Percentiles rank a stretch among this genome's conserved stretches.
phyloP scores from a whole-genome alignment of 257 asterid genomes.

The Solanum pennellii region DNA sequence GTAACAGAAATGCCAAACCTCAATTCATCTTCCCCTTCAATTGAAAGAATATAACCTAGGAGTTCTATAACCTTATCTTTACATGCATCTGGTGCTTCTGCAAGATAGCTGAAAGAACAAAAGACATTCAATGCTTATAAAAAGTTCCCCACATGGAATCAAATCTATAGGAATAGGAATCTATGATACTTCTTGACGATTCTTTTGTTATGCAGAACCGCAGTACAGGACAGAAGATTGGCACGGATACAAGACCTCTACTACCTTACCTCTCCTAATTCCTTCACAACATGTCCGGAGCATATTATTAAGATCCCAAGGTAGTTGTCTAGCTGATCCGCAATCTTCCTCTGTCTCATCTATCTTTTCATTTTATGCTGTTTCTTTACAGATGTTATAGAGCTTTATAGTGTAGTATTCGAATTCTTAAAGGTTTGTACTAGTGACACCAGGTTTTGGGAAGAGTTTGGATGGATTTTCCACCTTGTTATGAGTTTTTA shows the following conservation, averaged over 20 bases:
- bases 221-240: background rate
- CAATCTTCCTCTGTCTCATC: background rate
- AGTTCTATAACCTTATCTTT: constrained; percentile 57
- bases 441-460: background rate
- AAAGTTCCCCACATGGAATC: background rate
- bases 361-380: background rate
- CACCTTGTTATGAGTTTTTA: background rate
- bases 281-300: background rate
- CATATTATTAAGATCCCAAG: background rate
- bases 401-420: background rate
- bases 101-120: constrained; percentile 61
- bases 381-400: background rate
- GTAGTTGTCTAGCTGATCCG: background rate
- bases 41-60: constrained; percentile 64
- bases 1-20: constrained; percentile 28
- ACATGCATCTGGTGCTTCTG: constrained; percentile 80
- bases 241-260: background rate
- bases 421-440: background rate
- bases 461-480: background rate
- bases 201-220: background rate
- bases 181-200: background rate
- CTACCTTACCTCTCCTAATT: background rate
- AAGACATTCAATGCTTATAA: background rate
- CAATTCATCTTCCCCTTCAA: constrained; percentile 65
- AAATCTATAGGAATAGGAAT: background rate